Percentiles rank a stretch among this genome's conserved stretches.
These are phyloP conservation scores for Monilinia aucupariae DNA, from an alignment of 2,329 filamentous ascomycete genomes.

Conservation along the genomic window DNA sequence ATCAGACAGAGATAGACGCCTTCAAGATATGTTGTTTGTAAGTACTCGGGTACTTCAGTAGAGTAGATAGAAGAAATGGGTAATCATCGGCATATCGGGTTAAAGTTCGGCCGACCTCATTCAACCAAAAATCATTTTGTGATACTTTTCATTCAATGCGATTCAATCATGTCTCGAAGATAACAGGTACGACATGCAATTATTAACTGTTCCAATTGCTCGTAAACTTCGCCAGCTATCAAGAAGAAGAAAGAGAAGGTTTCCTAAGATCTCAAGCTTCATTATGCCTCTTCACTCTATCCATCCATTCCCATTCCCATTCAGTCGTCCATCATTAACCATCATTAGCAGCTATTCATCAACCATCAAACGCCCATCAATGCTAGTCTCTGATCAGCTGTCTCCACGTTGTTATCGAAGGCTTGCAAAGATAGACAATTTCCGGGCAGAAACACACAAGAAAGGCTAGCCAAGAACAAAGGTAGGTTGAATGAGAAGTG, in stretches of 20 bases:
- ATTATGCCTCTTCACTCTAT: not conserved
- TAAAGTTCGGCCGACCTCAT: not conserved
- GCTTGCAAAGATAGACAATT: too few species aligned
- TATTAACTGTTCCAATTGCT: not conserved
- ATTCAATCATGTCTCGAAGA: not conserved
- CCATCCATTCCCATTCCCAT: not conserved
- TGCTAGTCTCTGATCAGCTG: too few species aligned
- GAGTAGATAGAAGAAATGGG: not conserved
- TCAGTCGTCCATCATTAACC: slow-evolving; percentile 33
- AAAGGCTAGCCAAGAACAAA: not conserved
- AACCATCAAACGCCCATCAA: not conserved
- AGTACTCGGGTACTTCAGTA: too few species aligned
- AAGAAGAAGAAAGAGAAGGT: not conserved
- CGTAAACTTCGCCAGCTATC: not conserved
- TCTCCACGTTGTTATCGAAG: too few species aligned
- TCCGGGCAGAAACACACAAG: not conserved
- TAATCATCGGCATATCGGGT: slow-evolving; percentile 4
- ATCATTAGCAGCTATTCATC: not conserved
- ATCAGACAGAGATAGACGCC: not conserved
- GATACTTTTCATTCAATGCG: not conserved
- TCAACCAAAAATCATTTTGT: not conserved
- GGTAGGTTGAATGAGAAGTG: not conserved
- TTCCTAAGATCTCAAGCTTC: not conserved
- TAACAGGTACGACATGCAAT: not conserved
- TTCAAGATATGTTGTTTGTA: not conserved